Conservation (phyloP, 2,329 filamentous ascomycete genomes). For the Dichotomopilus funicola region DNA sequence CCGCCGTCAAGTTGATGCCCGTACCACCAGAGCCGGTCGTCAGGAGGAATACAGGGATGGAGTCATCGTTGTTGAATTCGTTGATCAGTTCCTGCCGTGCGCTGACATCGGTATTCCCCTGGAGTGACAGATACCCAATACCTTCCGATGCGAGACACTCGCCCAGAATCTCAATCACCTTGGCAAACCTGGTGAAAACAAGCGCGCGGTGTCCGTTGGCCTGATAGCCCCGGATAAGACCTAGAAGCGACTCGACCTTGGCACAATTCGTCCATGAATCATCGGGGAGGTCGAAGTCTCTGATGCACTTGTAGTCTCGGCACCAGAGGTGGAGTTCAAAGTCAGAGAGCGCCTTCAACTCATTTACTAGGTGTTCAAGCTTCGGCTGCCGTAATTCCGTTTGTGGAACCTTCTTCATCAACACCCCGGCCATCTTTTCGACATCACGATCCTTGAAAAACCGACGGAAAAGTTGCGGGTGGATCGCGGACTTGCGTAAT, state of each 20-base stretch:
- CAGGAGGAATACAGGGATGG: constrained; percentile 85
- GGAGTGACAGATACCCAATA: constrained; percentile 77
- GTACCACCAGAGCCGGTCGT: constrained; percentile 94
- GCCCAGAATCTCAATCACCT: constrained; percentile 83
- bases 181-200: constrained; percentile 89
- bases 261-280: constrained; percentile 59
- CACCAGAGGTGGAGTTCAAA: constrained; percentile 63
- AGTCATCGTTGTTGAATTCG: constrained; percentile 67
- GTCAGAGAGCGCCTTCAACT: constrained; percentile 54
- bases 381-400: constrained; percentile 47
- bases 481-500: constrained; percentile 84
- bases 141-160: constrained; percentile 67
- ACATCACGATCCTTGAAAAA: constrained; percentile 72
- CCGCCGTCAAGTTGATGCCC: constrained; percentile 89
- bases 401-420: constrained; percentile 62
- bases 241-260: constrained; percentile 75
- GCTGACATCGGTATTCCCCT: constrained; percentile 74
- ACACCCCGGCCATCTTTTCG: constrained; percentile 67
- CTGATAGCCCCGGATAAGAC: constrained; percentile 67
- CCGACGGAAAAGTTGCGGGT: constrained; percentile 79
- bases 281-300: constrained; percentile 46
- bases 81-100: constrained; percentile 85
- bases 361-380: constrained; percentile 46
- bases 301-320: constrained; percentile 50
- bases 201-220: constrained; percentile 78